Evolutionary conservation across 106 monocot genomes (phyloP).

Genomic region (Vanilla planifolia): DNA sequence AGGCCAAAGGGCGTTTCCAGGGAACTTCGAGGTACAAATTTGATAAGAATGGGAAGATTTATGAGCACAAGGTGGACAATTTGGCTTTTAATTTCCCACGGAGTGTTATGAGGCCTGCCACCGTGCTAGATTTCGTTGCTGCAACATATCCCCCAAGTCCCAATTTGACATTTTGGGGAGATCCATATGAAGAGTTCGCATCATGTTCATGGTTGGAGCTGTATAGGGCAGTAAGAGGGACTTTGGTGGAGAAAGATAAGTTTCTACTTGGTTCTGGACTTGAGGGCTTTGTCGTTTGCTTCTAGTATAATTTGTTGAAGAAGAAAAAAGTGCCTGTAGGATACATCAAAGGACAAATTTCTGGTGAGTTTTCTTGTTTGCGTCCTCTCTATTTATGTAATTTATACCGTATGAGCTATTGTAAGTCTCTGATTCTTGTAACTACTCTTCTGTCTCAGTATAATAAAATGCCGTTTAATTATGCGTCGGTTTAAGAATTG

Average conservation of each 20-base stretch:
- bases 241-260: slow-evolving; percentile 30
- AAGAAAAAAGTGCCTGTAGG: slow-evolving; percentile 2
- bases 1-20: slow-evolving; percentile 60
- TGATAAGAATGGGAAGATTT: slow-evolving; percentile 88
- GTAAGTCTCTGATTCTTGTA: not conserved
- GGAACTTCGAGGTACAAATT: slow-evolving; percentile 85
- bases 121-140: slow-evolving; percentile 68
- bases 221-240: slow-evolving; percentile 58
- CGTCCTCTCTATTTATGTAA: slow-evolving; percentile 1
- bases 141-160: slow-evolving; percentile 42
- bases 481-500: too few species aligned
- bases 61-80: slow-evolving; percentile 90
- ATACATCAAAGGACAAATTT: slow-evolving; percentile 2
- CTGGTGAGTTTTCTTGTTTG: slow-evolving; percentile 2
- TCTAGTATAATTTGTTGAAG: slow-evolving; percentile 12
- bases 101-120: slow-evolving; percentile 10
- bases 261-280: slow-evolving; percentile 4
- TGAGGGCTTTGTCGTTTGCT: slow-evolving; percentile 40
- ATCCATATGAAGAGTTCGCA: slow-evolving; percentile 9
- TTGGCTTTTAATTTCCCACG: slow-evolving; percentile 69
- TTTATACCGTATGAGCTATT: slow-evolving; percentile 1
- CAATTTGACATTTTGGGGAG: slow-evolving; percentile 41
- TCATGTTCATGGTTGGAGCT: slow-evolving; percentile 59
- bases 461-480: too few species aligned
- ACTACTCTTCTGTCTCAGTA: not conserved